Percentiles rank a stretch among this genome's conserved stretches.
These are phyloP conservation scores for Suhomyces taliae DNA, from an alignment of 1,139 yeast species.

Conservation along the genomic window DNA sequence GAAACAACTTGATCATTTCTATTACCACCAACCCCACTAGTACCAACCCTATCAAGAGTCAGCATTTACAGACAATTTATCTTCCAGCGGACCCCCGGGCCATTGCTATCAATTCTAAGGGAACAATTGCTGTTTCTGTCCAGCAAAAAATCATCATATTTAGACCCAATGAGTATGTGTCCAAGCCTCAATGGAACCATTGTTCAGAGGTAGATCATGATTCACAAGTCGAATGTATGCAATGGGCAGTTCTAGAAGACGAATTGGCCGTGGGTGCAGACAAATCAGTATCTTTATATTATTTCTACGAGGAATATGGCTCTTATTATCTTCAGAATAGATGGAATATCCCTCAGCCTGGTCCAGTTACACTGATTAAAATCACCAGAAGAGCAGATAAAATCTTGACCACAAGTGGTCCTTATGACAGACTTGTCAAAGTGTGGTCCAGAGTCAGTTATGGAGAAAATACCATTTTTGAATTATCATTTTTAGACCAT, in stretches of 20 bases:
- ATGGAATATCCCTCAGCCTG: constrained; percentile 60
- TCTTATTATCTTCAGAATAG: constrained; percentile 29
- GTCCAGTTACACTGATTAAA: constrained; percentile 52
- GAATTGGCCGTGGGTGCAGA: constrained; percentile 66
- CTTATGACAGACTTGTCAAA: constrained; percentile 65
- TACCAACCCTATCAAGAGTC: constrained; percentile 1
- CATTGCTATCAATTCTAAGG: constrained; percentile 64
- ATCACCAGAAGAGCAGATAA: constrained; percentile 66
- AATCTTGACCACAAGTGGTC: constrained; percentile 60
- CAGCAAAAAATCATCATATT: constrained; percentile 34
- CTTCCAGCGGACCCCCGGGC: constrained; percentile 65
- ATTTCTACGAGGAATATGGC: constrained; percentile 48
- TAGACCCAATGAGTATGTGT: constrained; percentile 48
- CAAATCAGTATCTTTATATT: constrained; percentile 52
- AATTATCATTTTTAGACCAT: constrained; percentile 67
- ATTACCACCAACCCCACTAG: constrained; percentile 17
- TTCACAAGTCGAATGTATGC: constrained; percentile 49
- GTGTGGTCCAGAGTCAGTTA: constrained; percentile 78
- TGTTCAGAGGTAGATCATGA: constrained; percentile 20
- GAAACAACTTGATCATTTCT: constrained; percentile 73
- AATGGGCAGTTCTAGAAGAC: constrained; percentile 63
- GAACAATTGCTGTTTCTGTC: constrained; percentile 53
- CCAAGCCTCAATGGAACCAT: constrained; percentile 50
- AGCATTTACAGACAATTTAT: constrained; percentile 73
- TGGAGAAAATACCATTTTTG: constrained; percentile 71